Base-by-base conservation (phyloP, 371 early-diverging fungal species). In the Coemansia linderi region DNA sequence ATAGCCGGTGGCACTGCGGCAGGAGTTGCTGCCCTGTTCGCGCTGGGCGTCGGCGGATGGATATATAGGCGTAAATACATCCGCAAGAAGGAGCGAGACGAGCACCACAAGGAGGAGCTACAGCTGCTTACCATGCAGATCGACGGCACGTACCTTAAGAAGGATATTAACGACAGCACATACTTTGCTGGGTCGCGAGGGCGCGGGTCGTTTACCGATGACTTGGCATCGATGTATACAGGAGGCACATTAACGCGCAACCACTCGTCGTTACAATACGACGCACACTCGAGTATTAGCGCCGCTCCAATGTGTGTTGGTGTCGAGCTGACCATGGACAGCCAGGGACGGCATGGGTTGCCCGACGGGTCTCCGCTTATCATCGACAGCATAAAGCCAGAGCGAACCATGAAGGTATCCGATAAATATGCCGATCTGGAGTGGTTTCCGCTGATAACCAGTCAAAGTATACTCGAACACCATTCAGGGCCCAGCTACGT, bases 351-450 rank as follows among this genome's bases (percentile, higher is more conserved):
- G 39, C 64, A 54, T 44, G 72, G 72, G 13, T 60, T 75, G 75
- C 72, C 75, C 9, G 75, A 75, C 22, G 75, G 75, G 38, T 75
- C 75, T 39, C 75, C 75, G 41, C 58, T 63, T 9, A 44, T 75
- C 24, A 59, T 61, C 52, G 64, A 71, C 29, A 39, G 59, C 60
- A 75, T 75, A 13, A 31, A 71, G 65, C 72, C 75, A 17, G 43
- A 68, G 12, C 62, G 67, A 10, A 71, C 68, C 64, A 64, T 61
- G 31, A 75, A 75, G 41, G 72, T 61, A 5, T 63, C 75, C 0
- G 75, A 75, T 52, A 67, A 68, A 52, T 75, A 75, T 68, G 68
- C 68, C 17, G 75, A 75, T 37, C 61, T 75, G 19, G 75, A 75
- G 39, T 75, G 75, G 75, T 75, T 75, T 68, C 75, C 75, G 22